These are phyloP conservation scores for Kregervanrija delftensis DNA, from an alignment of 805 yeast species.

Conservation along the genomic window DNA sequence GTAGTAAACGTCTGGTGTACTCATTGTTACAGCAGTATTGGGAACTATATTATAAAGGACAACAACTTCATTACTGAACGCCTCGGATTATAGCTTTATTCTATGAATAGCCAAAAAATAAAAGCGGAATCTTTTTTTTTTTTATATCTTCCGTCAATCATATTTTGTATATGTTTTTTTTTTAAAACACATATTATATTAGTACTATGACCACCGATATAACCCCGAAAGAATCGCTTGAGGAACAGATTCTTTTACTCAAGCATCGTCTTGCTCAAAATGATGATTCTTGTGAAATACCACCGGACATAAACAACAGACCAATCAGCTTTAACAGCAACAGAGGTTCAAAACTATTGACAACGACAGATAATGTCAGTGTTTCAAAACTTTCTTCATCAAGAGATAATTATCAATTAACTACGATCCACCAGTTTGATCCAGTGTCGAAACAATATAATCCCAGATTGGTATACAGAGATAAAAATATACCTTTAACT, in stretches of 20 bases:
- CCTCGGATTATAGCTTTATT: no score
- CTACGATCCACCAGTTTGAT: constrained; percentile 14
- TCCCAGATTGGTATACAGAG: constrained; percentile 18
- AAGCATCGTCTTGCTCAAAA: constrained; percentile 5
- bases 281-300: no score
- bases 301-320: no score
- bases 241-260: constrained; percentile 21
- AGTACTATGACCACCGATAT: no score
- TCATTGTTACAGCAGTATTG: no score
- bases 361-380: constrained; percentile 19
- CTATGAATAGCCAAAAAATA: not conserved
- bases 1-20: constrained; percentile 41
- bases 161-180: no score
- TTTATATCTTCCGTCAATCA: no score
- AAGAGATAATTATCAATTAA: constrained; percentile 17
- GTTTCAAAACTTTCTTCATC: constrained; percentile 18
- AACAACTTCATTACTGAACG: no score
- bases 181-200: no score
- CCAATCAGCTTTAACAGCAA: constrained; percentile 8
- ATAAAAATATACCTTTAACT: constrained; percentile 20
- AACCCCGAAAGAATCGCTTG: constrained; percentile 1
- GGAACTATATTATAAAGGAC: no score
- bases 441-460: constrained; percentile 13
- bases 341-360: constrained; percentile 27
- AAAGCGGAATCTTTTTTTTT: not conserved